Percentiles rank a stretch among this genome's conserved stretches.
Conservation (phyloP, 352 stramenopile species). For the Phytopythium aichiense region DNA sequence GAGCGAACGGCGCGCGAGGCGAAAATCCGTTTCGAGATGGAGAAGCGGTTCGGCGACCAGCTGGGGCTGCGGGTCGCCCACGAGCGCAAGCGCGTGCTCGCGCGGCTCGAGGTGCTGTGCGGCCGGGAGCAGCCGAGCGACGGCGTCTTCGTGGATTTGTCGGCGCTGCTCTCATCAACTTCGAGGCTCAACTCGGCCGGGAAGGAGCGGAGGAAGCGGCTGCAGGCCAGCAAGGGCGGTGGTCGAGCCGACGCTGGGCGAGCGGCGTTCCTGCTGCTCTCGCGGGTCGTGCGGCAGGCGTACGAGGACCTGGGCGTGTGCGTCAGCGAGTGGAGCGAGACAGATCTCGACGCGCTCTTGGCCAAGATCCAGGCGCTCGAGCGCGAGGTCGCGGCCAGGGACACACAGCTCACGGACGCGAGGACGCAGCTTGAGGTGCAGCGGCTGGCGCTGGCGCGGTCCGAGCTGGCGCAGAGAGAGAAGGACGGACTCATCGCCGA, state of each 20-base stretch:
- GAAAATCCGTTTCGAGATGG: slow-evolving; percentile 42
- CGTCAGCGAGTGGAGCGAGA: slow-evolving; percentile 43
- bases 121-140: slow-evolving; percentile 1
- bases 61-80: slow-evolving; percentile 49
- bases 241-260: not conserved
- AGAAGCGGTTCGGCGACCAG: slow-evolving; percentile 47
- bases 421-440: slow-evolving; percentile 25
- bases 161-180: not conserved
- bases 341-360: slow-evolving; percentile 41
- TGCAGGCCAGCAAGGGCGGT: not conserved
- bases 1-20: slow-evolving; percentile 12
- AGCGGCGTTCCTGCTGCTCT: slow-evolving; percentile 15
- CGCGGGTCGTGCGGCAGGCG: slow-evolving; percentile 25
- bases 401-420: slow-evolving; percentile 11
- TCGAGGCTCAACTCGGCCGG: not conserved
- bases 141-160: not conserved
- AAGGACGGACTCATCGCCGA: slow-evolving; percentile 55
- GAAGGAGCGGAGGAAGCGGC: not conserved
- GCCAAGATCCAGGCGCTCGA: slow-evolving; percentile 15
- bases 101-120: slow-evolving; percentile 49
- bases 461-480: slow-evolving; percentile 42
- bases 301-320: slow-evolving; percentile 48
- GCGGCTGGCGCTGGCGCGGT: slow-evolving; percentile 29
- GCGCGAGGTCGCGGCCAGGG: slow-evolving; percentile 8
- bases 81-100: slow-evolving; percentile 48